These are phyloP conservation scores for Microbotryum scabiosae DNA, from an alignment of 1,284 basidiomycete genomes.

Conservation along the genomic window DNA sequence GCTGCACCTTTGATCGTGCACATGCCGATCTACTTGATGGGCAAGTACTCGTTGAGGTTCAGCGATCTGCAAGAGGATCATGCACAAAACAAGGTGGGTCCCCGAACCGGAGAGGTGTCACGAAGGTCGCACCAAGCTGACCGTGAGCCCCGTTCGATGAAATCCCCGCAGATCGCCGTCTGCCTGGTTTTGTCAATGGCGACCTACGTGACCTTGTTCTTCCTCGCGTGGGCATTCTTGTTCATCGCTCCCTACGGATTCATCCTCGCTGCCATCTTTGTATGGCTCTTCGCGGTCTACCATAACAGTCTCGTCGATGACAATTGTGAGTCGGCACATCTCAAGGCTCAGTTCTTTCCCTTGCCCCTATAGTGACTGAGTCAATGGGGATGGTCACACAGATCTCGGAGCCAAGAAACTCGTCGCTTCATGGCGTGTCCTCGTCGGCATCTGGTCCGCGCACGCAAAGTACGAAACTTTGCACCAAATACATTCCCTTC, in stretches of 20 bases:
- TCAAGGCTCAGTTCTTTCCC: too few relatives aligned
- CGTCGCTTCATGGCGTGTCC: conserved; percentile 76
- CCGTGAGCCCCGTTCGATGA: not conserved
- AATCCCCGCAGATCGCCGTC: conserved; percentile 63
- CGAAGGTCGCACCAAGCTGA: too few relatives aligned
- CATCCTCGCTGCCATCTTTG: conserved; percentile 43
- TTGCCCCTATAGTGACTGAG: too few relatives aligned
- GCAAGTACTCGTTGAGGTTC: conserved; percentile 40
- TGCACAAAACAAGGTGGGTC: conserved; percentile 69
- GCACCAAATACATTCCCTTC: too few relatives aligned
- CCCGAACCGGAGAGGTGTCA: too few relatives aligned
- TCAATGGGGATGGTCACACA: too few relatives aligned
- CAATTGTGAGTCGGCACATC: conserved; percentile 40
- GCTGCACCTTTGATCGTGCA: conserved; percentile 62
- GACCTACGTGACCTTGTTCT: conserved; percentile 72
- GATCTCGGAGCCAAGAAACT: conserved; percentile 54
- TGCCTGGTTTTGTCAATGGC: conserved; percentile 64
- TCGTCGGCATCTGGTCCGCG: conserved; percentile 83
- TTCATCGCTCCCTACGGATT: conserved; percentile 49
- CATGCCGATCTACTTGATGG: conserved; percentile 71
- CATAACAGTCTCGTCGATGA: conserved; percentile 69
- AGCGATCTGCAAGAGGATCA: conserved; percentile 65
- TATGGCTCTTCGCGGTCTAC: conserved; percentile 65
- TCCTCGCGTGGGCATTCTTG: conserved; percentile 70
- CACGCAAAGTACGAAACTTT: conserved; percentile 39